Percentiles rank a stretch among this genome's conserved stretches.
Evolutionary conservation across 306 rosid genomes (phyloP).

Genomic region (Vigna radiata): DNA sequence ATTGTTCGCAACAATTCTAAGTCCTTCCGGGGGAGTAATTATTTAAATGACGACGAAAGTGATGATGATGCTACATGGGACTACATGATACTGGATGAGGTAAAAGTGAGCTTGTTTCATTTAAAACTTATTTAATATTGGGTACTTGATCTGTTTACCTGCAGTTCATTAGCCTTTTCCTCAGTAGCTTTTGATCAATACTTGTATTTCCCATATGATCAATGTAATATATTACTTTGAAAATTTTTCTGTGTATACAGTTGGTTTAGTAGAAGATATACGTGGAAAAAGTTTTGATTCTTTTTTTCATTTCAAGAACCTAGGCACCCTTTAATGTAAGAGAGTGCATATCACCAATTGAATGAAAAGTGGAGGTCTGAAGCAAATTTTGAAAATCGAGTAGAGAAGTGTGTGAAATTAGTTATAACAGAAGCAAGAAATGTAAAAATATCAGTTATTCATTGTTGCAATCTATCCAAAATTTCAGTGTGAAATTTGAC

Average conservation of each 20-base stretch:
- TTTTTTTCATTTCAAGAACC: slow-evolving; percentile 4
- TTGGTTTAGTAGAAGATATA: slow-evolving; percentile 14
- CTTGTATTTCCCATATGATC: slow-evolving; percentile 11
- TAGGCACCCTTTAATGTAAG: neutral
- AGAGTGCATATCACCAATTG: neutral
- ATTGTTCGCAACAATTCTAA: slow-evolving; percentile 87
- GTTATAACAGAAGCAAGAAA: slow-evolving; percentile 1
- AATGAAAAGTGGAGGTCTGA: neutral
- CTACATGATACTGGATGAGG: slow-evolving; percentile 98
- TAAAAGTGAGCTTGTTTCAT: slow-evolving; percentile 35
- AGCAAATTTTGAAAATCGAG: neutral
- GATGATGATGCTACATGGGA: slow-evolving; percentile 81
- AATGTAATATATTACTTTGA: neutral
- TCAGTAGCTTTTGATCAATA: no score
- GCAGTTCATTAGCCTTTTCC: slow-evolving; percentile 5
- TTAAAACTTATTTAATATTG: slow-evolving; percentile 17
- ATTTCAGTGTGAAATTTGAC: neutral
- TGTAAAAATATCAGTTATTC: neutral
- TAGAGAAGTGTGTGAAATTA: slow-evolving; percentile 2
- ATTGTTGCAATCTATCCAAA: neutral
- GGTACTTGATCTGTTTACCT: neutral
- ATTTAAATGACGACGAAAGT: slow-evolving; percentile 58
- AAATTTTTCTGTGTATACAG: slow-evolving; percentile 10
- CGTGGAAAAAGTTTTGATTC: neutral
- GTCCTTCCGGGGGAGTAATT: slow-evolving; percentile 61